phyloP scores from a whole-genome alignment of 805 yeast genomes.

The Debaryomyces tyrocola region DNA sequence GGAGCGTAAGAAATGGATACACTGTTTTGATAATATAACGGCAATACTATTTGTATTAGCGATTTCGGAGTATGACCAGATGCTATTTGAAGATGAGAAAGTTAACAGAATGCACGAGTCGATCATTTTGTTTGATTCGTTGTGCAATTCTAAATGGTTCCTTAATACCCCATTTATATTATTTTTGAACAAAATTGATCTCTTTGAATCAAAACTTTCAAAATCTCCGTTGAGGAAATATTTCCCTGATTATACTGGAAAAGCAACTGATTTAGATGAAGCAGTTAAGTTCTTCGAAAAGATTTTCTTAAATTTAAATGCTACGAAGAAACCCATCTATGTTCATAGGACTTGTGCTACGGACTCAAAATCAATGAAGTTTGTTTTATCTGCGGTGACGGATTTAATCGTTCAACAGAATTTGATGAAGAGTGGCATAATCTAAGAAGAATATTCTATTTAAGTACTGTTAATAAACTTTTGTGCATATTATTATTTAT shows the following conservation, averaged over 20 bases:
- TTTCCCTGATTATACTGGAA: slow-evolving; percentile 77
- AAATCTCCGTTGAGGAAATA: slow-evolving; percentile 65
- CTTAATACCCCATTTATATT: slow-evolving; percentile 81
- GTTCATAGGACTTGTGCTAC: slow-evolving; percentile 96
- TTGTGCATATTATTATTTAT: not conserved
- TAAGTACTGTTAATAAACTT: not conserved
- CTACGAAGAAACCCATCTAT: slow-evolving; percentile 73
- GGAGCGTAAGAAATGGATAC: slow-evolving; percentile 92
- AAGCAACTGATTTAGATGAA: slow-evolving; percentile 58
- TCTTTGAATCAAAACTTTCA: slow-evolving; percentile 69
- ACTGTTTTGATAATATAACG: slow-evolving; percentile 87
- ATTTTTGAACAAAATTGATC: slow-evolving; percentile 85
- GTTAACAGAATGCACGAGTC: slow-evolving; percentile 93
- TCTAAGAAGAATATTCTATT: slow-evolving; percentile 30
- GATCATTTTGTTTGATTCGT: slow-evolving; percentile 74
- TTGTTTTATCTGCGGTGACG: slow-evolving; percentile 88
- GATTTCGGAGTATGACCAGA: slow-evolving; percentile 89
- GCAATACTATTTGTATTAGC: slow-evolving; percentile 88
- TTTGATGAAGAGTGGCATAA: slow-evolving; percentile 72
- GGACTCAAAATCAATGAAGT: slow-evolving; percentile 83
- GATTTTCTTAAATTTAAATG: slow-evolving; percentile 62
- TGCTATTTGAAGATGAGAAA: slow-evolving; percentile 82
- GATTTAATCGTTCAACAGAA: slow-evolving; percentile 87
- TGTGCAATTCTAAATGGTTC: slow-evolving; percentile 87
- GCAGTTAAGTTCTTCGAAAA: slow-evolving; percentile 72